phyloP scores from a whole-genome alignment of 768 basidiomycete genomes.

The Amanita thiersii region DNA sequence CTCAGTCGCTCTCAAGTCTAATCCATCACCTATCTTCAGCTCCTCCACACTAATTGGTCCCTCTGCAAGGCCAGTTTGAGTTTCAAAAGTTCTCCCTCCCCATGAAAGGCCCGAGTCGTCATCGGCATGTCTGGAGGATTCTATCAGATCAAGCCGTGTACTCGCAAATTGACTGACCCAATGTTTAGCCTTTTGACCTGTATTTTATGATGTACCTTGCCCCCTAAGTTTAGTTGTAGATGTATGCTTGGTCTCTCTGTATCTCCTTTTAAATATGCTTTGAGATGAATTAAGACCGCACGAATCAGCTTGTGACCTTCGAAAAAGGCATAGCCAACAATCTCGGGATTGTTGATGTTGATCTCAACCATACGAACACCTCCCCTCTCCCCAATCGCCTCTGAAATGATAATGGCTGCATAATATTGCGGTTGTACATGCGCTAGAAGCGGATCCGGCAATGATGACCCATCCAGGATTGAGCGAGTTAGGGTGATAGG shows the following conservation, averaged over 20 bases:
- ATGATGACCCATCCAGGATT: conserved; percentile 43
- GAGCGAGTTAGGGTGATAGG: conserved; percentile 51
- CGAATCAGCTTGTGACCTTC: conserved; percentile 34
- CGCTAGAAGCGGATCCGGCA: conserved; percentile 40
- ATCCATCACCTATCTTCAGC: conserved; percentile 22
- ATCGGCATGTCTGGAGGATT: conserved; percentile 32
- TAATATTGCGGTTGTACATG: conserved; percentile 66
- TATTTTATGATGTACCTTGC: conserved; percentile 19
- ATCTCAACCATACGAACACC: conserved; percentile 38
- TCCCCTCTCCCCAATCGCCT: conserved; percentile 44
- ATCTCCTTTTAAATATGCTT: conserved; percentile 34
- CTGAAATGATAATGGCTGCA: conserved; percentile 50
- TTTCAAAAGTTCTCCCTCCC: conserved; percentile 56
- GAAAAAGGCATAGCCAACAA: conserved; percentile 59
- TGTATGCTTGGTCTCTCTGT: conserved; percentile 31
- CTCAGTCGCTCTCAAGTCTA: conserved; percentile 42
- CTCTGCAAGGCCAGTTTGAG: conserved; percentile 30
- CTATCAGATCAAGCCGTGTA: not conserved
- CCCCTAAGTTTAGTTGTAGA: conserved; percentile 26
- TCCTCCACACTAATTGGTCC: conserved; percentile 22
- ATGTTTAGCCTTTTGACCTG: conserved; percentile 43
- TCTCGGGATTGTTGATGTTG: conserved; percentile 30
- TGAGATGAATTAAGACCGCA: conserved; percentile 51
- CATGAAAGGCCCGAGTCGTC: conserved; percentile 43
- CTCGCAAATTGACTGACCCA: conserved; percentile 22